Evolutionary conservation across 306 rosid species (phyloP).

Genomic region (Pterocarpus macrocarpus): DNA sequence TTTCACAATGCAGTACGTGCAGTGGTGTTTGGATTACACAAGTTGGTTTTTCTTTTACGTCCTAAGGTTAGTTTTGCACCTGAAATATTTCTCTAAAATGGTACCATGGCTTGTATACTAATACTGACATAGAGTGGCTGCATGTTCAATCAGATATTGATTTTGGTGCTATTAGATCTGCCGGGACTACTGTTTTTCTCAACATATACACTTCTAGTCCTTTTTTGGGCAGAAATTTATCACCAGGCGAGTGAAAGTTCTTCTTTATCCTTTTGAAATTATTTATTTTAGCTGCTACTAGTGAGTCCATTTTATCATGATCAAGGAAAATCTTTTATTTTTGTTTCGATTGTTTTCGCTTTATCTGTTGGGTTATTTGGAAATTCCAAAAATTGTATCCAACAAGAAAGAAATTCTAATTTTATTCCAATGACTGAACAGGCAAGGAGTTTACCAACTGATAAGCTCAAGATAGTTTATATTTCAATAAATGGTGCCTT

Average conservation of each 20-base stretch:
- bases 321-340: neutral
- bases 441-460: conserved; percentile 94
- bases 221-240: conserved; percentile 98
- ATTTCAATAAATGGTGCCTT: conserved; percentile 72
- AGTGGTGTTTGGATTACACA: conserved; percentile 87
- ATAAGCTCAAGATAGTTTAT: conserved; percentile 80
- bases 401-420: conserved; percentile 13
- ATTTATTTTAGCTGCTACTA: neutral
- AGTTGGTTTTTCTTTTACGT: conserved; percentile 70
- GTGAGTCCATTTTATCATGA: neutral
- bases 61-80: conserved; percentile 68
- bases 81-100: neutral
- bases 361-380: neutral
- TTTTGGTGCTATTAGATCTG: conserved; percentile 73
- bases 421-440: conserved; percentile 49
- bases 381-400: too few species aligned
- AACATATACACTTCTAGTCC: conserved; percentile 90
- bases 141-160: conserved; percentile 69
- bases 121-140: conserved; percentile 49
- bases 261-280: conserved; percentile 4
- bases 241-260: conserved; percentile 75
- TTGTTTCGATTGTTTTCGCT: neutral
- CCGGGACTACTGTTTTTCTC: conserved; percentile 96
- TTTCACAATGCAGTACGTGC: conserved; percentile 79
- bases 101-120: conserved; percentile 36